Conservation (phyloP, 768 basidiomycete genomes). For the Mycena latifolia region DNA sequence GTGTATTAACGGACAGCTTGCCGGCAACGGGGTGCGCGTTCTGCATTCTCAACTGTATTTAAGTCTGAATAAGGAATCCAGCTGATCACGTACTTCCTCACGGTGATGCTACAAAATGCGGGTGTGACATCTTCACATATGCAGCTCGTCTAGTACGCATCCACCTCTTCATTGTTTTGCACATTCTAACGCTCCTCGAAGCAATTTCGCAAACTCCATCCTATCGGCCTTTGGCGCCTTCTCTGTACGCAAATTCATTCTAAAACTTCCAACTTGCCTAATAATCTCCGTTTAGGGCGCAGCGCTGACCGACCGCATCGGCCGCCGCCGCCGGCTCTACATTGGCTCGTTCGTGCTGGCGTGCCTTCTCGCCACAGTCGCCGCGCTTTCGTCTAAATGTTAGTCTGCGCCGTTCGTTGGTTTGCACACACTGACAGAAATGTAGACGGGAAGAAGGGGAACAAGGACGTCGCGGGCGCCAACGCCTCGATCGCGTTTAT, state of each 20-base stretch:
- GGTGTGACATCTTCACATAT: conserved; percentile 38
- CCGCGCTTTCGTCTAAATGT: conserved; percentile 40
- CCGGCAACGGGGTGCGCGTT: conserved; percentile 40
- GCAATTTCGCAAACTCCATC: conserved; percentile 44
- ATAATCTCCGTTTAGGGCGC: conserved; percentile 31
- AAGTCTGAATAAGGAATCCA: not conserved
- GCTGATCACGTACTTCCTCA: conserved; percentile 43
- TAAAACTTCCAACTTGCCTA: not conserved
- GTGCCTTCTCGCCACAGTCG: conserved; percentile 39
- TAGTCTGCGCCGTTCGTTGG: conserved; percentile 1
- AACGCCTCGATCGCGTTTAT: conserved; percentile 43
- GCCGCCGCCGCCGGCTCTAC: conserved; percentile 39
- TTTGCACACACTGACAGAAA: not conserved
- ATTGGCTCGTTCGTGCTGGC: conserved; percentile 39
- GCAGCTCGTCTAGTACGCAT: conserved; percentile 40
- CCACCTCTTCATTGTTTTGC: not conserved
- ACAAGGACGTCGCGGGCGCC: conserved; percentile 40
- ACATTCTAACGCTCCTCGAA: not conserved
- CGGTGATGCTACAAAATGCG: conserved; percentile 41
- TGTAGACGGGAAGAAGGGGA: conserved; percentile 37
- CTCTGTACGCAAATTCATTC: conserved; percentile 16
- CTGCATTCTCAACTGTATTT: not conserved
- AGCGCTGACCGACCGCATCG: conserved; percentile 38
- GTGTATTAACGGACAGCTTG: conserved; percentile 43
- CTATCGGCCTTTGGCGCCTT: conserved; percentile 42